A percentile compares a stretch with the other conserved stretches of the same genome.
Conservation (phyloP, 2,329 filamentous ascomycete species). For the Cladosporium velox region DNA sequence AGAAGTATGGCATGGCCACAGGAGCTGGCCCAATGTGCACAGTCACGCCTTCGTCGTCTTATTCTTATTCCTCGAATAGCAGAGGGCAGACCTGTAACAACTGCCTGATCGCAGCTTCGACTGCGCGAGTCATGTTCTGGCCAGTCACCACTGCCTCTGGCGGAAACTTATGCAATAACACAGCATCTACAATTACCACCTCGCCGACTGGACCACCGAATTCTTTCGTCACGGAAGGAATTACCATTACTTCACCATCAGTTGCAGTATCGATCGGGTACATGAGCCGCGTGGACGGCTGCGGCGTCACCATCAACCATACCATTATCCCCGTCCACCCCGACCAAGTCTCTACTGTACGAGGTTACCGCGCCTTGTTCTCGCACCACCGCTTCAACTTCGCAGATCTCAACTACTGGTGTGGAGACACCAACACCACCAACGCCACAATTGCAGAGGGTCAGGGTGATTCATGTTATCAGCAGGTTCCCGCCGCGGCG, state of each 20-base stretch:
- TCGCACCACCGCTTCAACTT: slow-evolving; percentile 26
- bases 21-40: slow-evolving; percentile 22
- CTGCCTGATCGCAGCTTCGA: slow-evolving; percentile 23
- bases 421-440: slow-evolving; percentile 24
- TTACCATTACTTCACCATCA: slow-evolving; percentile 31
- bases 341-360: slow-evolving; percentile 26
- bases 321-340: slow-evolving; percentile 28
- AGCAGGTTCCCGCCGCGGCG: slow-evolving; percentile 29
- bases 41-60: slow-evolving; percentile 17
- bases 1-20: neutral
- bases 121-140: slow-evolving; percentile 29
- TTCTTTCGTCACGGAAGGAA: slow-evolving; percentile 29
- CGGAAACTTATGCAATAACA: slow-evolving; percentile 22
- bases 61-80: slow-evolving; percentile 17
- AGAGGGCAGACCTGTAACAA: slow-evolving; percentile 15
- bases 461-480: slow-evolving; percentile 28
- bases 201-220: slow-evolving; percentile 25
- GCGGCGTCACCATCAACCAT: slow-evolving; percentile 27
- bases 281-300: slow-evolving; percentile 27
- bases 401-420: slow-evolving; percentile 32
- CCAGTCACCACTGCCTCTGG: slow-evolving; percentile 24
- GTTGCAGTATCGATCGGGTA: slow-evolving; percentile 26
- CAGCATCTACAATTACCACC: slow-evolving; percentile 22
- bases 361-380: slow-evolving; percentile 26
- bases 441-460: slow-evolving; percentile 25